A percentile compares a stretch with the other conserved stretches of the same genome.
These are phyloP conservation scores for Aspergillus sp. DNA, from an alignment of 2,329 filamentous ascomycete species.

Conservation along the genomic window DNA sequence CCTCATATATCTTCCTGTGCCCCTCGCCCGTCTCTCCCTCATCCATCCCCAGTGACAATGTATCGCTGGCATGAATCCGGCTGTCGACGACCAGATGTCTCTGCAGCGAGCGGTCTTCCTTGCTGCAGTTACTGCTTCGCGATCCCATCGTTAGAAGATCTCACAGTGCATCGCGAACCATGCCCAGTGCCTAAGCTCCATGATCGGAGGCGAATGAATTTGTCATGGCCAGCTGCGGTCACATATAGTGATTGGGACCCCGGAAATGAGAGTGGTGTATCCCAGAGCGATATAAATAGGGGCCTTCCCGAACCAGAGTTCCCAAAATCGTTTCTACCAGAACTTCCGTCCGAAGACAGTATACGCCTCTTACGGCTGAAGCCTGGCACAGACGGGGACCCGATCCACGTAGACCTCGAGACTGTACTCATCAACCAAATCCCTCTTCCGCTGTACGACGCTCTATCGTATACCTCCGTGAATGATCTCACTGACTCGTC, in stretches of 20 bases:
- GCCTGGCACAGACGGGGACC: background rate
- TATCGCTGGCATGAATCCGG: slow-evolving; percentile 2
- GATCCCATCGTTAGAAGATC: background rate
- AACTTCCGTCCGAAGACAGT: slow-evolving; percentile 1
- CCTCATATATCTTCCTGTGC: background rate
- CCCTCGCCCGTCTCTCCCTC: background rate
- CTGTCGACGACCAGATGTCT: slow-evolving; percentile 2
- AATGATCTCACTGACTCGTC: background rate
- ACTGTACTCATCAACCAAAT: background rate
- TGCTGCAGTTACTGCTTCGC: slow-evolving; percentile 5
- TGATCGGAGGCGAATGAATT: background rate
- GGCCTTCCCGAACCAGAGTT: background rate
- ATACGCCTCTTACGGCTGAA: slow-evolving; percentile 1
- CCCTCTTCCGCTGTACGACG: background rate
- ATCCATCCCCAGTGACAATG: background rate
- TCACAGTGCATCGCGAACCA: background rate
- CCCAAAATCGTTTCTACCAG: background rate
- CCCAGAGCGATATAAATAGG: background rate
- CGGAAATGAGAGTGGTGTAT: no score
- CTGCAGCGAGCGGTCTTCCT: background rate
- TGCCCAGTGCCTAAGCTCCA: background rate
- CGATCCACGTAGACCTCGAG: background rate
- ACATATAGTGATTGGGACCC: background rate
- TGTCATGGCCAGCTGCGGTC: background rate
- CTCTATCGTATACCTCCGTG: background rate